Conservation (phyloP, 768 basidiomycete species). For the Clitopilus passeckerianus region DNA sequence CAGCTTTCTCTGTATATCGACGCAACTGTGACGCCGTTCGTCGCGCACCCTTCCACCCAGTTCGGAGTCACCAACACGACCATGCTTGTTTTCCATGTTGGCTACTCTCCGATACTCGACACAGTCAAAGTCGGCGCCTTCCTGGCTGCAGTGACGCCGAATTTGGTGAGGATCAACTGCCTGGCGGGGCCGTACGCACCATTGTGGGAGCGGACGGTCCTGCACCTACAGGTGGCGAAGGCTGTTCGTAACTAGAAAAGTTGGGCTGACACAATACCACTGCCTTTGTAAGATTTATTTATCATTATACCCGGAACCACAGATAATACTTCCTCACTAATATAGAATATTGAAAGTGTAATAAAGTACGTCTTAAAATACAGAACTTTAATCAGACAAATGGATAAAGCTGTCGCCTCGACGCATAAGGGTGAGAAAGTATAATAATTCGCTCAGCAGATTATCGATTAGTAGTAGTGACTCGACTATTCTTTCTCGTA, state of each 20-base stretch:
- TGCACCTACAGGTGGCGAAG: slow-evolving; percentile 29
- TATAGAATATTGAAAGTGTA: too few relatives aligned
- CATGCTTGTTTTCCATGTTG: neutral
- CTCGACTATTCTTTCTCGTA: too few relatives aligned
- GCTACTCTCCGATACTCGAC: neutral
- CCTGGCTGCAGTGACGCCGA: neutral
- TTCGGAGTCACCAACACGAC: neutral
- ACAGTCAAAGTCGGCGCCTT: neutral
- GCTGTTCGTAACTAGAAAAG: neutral
- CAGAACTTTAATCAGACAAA: too few relatives aligned
- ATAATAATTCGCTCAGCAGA: too few relatives aligned
- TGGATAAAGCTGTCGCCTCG: too few relatives aligned
- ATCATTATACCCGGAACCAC: too few relatives aligned
- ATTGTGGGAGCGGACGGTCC: neutral
- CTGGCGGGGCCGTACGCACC: neutral
- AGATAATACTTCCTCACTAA: too few relatives aligned
- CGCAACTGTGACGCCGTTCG: neutral
- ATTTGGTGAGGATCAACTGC: neutral
- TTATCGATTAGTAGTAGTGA: too few relatives aligned
- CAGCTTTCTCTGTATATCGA: neutral
- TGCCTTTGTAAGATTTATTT: too few relatives aligned
- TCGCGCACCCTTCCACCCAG: neutral
- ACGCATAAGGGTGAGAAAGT: too few relatives aligned
- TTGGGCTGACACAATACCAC: too few relatives aligned
- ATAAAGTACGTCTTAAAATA: too few relatives aligned